Percentiles rank a stretch among this genome's conserved stretches.
These are phyloP conservation scores for Neurospora sp. DNA, from an alignment of 495 filamentous ascomycete species.

Conservation along the genomic window DNA sequence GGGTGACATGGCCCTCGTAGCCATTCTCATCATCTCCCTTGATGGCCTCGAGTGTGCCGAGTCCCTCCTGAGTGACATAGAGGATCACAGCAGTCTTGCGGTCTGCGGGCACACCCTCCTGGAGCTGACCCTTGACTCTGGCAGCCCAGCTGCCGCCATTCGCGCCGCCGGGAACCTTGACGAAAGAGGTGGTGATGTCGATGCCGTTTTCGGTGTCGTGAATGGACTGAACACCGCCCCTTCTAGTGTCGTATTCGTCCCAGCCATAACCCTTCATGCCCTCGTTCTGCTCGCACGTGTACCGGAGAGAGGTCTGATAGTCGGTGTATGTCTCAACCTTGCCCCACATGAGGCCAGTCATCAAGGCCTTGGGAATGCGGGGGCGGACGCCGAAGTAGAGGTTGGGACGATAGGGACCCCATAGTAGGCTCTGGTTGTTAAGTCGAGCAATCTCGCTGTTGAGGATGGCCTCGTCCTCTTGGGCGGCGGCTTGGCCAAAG, in stretches of 20 bases:
- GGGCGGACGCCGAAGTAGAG: slow-evolving; percentile 92
- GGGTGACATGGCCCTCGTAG: slow-evolving; percentile 55
- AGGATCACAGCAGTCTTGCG: slow-evolving; percentile 72
- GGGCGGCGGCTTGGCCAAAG: slow-evolving; percentile 1
- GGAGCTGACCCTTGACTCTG: slow-evolving; percentile 71
- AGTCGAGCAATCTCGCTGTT: slow-evolving; percentile 43
- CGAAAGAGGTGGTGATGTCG: slow-evolving; percentile 84
- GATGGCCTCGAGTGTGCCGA: slow-evolving; percentile 47
- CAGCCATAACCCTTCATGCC: slow-evolving; percentile 94
- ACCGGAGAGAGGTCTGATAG: slow-evolving; percentile 72
- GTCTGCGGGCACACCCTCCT: slow-evolving; percentile 48
- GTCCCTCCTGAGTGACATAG: slow-evolving; percentile 70
- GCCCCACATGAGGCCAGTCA: slow-evolving; percentile 81
- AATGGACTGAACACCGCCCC: slow-evolving; percentile 79
- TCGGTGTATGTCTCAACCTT: slow-evolving; percentile 71
- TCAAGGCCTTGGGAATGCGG: slow-evolving; percentile 74
- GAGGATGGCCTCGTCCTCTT: slow-evolving; percentile 30
- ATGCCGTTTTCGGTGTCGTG: slow-evolving; percentile 79
- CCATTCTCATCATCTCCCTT: slow-evolving; percentile 44
- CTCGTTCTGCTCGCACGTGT: slow-evolving; percentile 93
- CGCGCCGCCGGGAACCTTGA: slow-evolving; percentile 82
- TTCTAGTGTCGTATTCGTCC: slow-evolving; percentile 88
- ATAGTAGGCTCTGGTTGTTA: slow-evolving; percentile 81
- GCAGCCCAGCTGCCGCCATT: slow-evolving; percentile 90
- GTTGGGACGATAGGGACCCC: slow-evolving; percentile 93